phyloP scores from a whole-genome alignment of 2,329 filamentous ascomycete genomes.

The Fusarium caatingaense region DNA sequence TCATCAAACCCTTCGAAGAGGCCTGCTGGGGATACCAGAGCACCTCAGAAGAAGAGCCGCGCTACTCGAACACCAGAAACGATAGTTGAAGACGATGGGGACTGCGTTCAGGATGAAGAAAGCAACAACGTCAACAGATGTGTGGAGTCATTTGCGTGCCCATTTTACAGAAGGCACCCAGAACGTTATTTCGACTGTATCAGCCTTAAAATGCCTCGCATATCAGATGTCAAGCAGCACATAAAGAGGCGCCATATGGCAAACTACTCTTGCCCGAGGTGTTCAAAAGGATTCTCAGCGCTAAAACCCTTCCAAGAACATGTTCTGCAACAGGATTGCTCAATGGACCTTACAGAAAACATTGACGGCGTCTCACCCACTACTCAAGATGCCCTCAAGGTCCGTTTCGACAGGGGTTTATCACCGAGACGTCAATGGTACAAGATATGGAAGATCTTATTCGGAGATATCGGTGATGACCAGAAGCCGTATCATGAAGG shows the following conservation, averaged over 20 bases:
- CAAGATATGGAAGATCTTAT: neutral
- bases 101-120: neutral
- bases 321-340: neutral
- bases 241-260: neutral
- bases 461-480: neutral
- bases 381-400: neutral
- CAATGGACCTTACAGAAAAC: neutral
- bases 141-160: slow-evolving; percentile 4
- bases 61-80: neutral
- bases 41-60: slow-evolving; percentile 5
- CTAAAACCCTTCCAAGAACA: neutral
- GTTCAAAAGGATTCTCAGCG: neutral
- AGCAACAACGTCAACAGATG: neutral
- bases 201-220: neutral
- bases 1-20: neutral
- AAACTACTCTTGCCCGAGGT: neutral
- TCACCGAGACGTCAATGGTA: neutral
- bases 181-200: slow-evolving; percentile 2
- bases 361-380: neutral
- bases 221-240: slow-evolving; percentile 6
- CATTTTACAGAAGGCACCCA: slow-evolving; percentile 5
- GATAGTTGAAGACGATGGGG: neutral
- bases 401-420: neutral
- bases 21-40: neutral
- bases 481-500: neutral